Evolutionary conservation across 2,329 filamentous ascomycete genomes (phyloP), one percentile per base, ranked within the genome.

Genomic region (Phialophora expanda): DNA sequence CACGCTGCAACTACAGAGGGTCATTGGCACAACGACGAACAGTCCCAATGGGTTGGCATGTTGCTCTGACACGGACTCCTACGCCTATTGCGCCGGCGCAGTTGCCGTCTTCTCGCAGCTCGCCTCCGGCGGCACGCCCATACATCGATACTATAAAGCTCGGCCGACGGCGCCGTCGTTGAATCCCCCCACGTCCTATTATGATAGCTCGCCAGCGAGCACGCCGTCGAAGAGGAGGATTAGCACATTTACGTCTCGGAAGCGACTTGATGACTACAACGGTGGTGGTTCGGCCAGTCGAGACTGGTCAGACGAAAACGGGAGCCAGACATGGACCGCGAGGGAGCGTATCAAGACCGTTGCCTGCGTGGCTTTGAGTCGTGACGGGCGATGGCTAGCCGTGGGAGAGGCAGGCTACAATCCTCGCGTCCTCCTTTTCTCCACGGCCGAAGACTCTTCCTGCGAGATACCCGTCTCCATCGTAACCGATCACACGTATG

Each of bases 401-500:
- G 90, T 98, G 2, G 95, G 95, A 73, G 95, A 99, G 85, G 96
- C 93, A 3, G 95, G 95, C 24, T 97, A 98, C 78, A 91, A 90
- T 61, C 95, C 95, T 5, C 86, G 95, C 61, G 92, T 99, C 24
- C 83, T 98, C 64, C 89, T 99, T 62, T 99, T 97, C 78, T 92
- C 88, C 34, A 88, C 95, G 4, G 86, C 82, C 3, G 79, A 90
- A 72, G 93, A 96, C 74, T 85, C 85, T 41, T 90, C 91, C 1
- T 90, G 89, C 2, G 93, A 98, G 73, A 85, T 85, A 0, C 95
- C 95, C 2, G 83, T 97, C 6, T 91, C 93, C 2, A 92, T 91
- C 41, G 86, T 99, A 63, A 91, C 87, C 62, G 95, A 99, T 75
- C 95, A 99, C 78, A 89, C 88, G 0, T 96, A 92, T 77, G 95